Conservation (phyloP, 352 stramenopile species). For the Pythium aristosporum region DNA sequence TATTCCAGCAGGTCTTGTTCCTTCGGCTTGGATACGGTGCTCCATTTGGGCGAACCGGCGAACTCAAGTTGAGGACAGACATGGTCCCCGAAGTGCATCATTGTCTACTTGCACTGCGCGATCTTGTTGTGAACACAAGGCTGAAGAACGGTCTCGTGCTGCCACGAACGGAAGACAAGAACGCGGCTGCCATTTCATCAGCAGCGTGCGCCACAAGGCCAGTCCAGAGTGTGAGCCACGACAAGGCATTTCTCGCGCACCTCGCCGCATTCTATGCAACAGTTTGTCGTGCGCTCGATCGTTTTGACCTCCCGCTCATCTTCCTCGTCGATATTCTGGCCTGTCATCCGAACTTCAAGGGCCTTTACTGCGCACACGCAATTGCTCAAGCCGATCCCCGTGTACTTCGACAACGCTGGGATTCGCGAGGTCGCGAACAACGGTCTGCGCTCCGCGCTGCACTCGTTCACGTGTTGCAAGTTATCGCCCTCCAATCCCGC, state of each 20-base stretch:
- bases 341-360: slow-evolving; percentile 40
- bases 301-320: slow-evolving; percentile 32
- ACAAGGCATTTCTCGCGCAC: slow-evolving; percentile 46
- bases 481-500: slow-evolving; percentile 26
- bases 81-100: slow-evolving; percentile 4
- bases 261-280: slow-evolving; percentile 37
- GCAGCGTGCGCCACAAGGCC: background rate
- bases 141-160: slow-evolving; percentile 4
- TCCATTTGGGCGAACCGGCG: no score
- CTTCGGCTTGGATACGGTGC: background rate
- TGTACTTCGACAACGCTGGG: slow-evolving; percentile 35
- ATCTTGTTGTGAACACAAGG: slow-evolving; percentile 1
- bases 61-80: background rate
- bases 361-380: slow-evolving; percentile 35
- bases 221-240: slow-evolving; percentile 23
- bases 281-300: slow-evolving; percentile 31
- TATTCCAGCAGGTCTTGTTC: slow-evolving; percentile 18
- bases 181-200: background rate
- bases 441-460: slow-evolving; percentile 30
- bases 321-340: slow-evolving; percentile 48
- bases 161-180: background rate
- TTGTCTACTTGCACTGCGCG: slow-evolving; percentile 3
- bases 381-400: slow-evolving; percentile 41
- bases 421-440: slow-evolving; percentile 29
- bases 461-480: slow-evolving; percentile 32